phyloP scores from a whole-genome alignment of 2,329 filamentous ascomycete species.

The Podosphaera aphanis region DNA sequence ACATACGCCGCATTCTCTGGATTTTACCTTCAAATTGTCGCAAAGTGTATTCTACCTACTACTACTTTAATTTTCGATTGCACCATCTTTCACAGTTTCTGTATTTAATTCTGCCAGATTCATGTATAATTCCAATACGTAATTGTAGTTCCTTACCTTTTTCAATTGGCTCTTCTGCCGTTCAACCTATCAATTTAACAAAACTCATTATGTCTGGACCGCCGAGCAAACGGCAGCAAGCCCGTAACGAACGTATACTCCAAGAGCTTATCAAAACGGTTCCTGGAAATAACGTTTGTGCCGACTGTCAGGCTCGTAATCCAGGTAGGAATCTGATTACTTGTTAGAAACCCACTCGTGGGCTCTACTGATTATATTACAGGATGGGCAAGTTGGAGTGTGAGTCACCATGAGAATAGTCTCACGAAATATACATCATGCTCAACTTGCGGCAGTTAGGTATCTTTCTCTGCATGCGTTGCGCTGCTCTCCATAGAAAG shows the following conservation, averaged over 20 bases:
- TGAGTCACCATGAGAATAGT: conserved; percentile 7
- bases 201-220: conserved; percentile 36
- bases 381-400: conserved; percentile 18
- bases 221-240: conserved; percentile 89
- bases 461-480: conserved; percentile 93
- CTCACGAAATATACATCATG: background rate
- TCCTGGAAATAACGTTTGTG: conserved; percentile 78
- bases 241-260: conserved; percentile 78
- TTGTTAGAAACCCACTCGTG: background rate
- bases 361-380: conserved; percentile 4
- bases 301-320: conserved; percentile 77
- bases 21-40: no score
- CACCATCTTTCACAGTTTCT: background rate
- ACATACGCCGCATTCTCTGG: no score
- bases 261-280: conserved; percentile 71
- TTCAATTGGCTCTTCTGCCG: background rate
- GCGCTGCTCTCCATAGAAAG: conserved; percentile 84
- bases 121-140: background rate
- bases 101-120: background rate
- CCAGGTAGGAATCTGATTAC: conserved; percentile 38
- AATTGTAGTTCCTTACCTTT: background rate
- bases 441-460: conserved; percentile 41
- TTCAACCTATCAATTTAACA: conserved; percentile 1
- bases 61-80: background rate
- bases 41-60: background rate